These are phyloP conservation scores for Aurifilum marmelostoma DNA, from an alignment of 2,329 filamentous ascomycete species.

Conservation along the genomic window DNA sequence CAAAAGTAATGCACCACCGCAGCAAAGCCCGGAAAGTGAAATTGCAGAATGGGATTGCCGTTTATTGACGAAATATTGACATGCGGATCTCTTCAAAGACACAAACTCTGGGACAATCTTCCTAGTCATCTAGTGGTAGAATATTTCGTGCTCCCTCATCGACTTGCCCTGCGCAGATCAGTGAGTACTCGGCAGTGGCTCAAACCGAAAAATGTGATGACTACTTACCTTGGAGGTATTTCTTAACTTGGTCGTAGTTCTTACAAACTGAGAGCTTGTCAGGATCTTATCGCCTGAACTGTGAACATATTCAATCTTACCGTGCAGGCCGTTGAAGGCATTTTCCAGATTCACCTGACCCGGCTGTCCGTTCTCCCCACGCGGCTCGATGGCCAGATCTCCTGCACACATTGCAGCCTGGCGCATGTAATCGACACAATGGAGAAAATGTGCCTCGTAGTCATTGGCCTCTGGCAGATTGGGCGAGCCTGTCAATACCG, in stretches of 20 bases:
- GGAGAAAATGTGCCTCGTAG: slow-evolving; percentile 43
- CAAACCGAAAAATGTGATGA: background rate
- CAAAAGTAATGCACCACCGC: no score
- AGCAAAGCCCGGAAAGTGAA: no score
- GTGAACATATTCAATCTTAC: slow-evolving; percentile 18
- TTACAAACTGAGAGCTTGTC: slow-evolving; percentile 31
- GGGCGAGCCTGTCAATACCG: slow-evolving; percentile 30
- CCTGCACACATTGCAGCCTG: slow-evolving; percentile 36
- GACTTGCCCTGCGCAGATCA: slow-evolving; percentile 18
- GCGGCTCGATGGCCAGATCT: slow-evolving; percentile 35
- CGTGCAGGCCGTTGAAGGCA: slow-evolving; percentile 34
- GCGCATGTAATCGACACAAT: slow-evolving; percentile 38
- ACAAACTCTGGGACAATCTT: background rate
- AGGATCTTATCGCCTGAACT: background rate
- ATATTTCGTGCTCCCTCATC: slow-evolving; percentile 22
- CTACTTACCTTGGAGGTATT: slow-evolving; percentile 32
- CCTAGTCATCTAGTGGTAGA: slow-evolving; percentile 19
- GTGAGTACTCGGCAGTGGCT: no score
- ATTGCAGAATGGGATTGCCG: background rate
- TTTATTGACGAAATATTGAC: background rate
- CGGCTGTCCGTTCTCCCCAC: slow-evolving; percentile 31
- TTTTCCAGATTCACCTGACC: slow-evolving; percentile 33
- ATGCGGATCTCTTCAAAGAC: no score
- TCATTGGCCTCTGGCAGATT: slow-evolving; percentile 30
- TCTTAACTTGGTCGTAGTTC: slow-evolving; percentile 33